Percentiles rank a stretch among this genome's conserved stretches.
Conservation (phyloP, 73 alveolate species). For the Blepharisma japonicum region DNA sequence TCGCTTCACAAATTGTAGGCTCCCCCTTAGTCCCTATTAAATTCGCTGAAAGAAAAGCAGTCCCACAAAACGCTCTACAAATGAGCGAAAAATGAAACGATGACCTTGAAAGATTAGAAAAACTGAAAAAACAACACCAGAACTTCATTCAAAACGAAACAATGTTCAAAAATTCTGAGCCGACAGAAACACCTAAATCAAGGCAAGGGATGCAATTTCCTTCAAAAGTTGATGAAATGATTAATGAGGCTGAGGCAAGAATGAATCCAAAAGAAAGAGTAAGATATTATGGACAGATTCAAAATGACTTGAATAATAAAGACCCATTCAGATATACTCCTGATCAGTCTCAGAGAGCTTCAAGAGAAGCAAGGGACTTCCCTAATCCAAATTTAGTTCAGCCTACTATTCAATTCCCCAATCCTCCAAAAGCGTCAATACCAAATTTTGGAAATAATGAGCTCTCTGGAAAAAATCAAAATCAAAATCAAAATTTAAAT, state of each 20-base stretch:
- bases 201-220: not conserved
- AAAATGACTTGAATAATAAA: not conserved
- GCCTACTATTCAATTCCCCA: too few relatives aligned
- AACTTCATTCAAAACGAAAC: not conserved
- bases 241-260: not conserved
- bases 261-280: not conserved
- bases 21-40: not conserved
- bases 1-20: not conserved
- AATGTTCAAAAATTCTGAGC: not conserved
- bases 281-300: not conserved
- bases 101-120: conserved; percentile 8
- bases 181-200: not conserved
- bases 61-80: conserved; percentile 1
- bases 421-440: too few relatives aligned
- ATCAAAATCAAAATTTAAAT: too few relatives aligned
- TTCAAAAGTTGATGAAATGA: not conserved
- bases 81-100: not conserved
- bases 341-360: not conserved
- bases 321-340: not conserved
- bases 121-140: conserved; percentile 18
- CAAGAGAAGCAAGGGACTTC: too few relatives aligned
- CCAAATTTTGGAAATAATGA: too few relatives aligned
- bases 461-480: too few relatives aligned
- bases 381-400: too few relatives aligned
- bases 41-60: not conserved